These are phyloP conservation scores for Pyrus hybrid DNA, from an alignment of 331 rosid species.

Conservation along the genomic window DNA sequence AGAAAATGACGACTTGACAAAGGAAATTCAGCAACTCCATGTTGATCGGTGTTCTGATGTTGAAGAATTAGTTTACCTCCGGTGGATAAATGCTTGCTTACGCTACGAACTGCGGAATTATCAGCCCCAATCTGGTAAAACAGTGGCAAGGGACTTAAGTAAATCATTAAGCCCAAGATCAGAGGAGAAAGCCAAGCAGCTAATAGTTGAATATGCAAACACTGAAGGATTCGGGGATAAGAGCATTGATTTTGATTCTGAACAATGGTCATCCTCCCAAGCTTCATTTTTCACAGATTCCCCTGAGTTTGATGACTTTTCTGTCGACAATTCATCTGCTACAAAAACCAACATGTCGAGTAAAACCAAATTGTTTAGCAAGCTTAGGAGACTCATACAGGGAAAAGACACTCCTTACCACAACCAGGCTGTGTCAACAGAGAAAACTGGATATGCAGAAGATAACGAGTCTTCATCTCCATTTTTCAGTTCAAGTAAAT, in stretches of 20 bases:
- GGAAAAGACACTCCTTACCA: constrained; percentile 39
- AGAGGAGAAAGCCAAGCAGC: constrained; percentile 75
- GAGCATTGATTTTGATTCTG: constrained; percentile 52
- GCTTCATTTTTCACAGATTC: constrained; percentile 46
- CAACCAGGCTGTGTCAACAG: constrained; percentile 18
- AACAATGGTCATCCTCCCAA: constrained; percentile 64
- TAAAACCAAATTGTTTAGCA: constrained; percentile 41
- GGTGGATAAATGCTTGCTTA: constrained; percentile 94
- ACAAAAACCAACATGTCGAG: constrained; percentile 15
- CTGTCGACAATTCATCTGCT: constrained; percentile 17
- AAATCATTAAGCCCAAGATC: constrained; percentile 64
- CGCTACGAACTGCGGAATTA: constrained; percentile 66
- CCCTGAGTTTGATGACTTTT: constrained; percentile 48
- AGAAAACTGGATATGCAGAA: constrained; percentile 28
- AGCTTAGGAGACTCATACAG: constrained; percentile 51
- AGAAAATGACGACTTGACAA: constrained; percentile 37
- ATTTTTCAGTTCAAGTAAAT: constrained; percentile 17
- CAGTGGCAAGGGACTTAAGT: constrained; percentile 80
- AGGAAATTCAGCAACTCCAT: constrained; percentile 57
- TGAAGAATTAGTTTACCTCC: constrained; percentile 80
- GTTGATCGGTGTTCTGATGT: constrained; percentile 55
- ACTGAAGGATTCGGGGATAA: constrained; percentile 38
- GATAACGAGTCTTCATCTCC: constrained; percentile 32
- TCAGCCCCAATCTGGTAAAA: constrained; percentile 60
- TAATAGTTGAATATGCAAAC: constrained; percentile 76